Conservation (phyloP, 768 basidiomycete species). For the Mycena vitilis region DNA sequence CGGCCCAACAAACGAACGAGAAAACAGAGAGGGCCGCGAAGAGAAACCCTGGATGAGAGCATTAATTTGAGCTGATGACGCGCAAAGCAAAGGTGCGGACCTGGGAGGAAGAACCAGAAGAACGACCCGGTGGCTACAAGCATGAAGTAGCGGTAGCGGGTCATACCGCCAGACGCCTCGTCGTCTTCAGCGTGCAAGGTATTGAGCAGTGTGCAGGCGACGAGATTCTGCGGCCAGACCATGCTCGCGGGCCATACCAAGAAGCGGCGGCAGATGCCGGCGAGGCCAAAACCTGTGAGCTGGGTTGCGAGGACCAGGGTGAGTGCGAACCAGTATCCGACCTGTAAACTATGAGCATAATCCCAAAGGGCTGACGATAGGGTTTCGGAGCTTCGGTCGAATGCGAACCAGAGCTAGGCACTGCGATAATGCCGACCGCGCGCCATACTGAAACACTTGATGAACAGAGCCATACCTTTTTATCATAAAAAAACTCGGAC, state of each 20-base stretch:
- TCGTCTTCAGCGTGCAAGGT: conserved; percentile 97
- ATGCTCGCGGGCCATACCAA: conserved; percentile 97
- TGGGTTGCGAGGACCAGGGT: conserved; percentile 91
- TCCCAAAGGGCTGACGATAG: neutral
- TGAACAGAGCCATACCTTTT: conserved; percentile 44
- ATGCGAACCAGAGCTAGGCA: neutral
- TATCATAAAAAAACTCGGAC: conserved; percentile 78
- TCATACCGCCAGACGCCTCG: conserved; percentile 67
- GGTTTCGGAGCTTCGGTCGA: no score
- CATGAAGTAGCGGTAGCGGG: conserved; percentile 86
- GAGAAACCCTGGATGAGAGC: conserved; percentile 76
- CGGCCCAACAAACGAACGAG: conserved; percentile 83
- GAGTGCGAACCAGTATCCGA: conserved; percentile 85
- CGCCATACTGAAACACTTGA: conserved; percentile 6
- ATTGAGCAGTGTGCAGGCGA: conserved; percentile 93
- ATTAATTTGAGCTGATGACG: conserved; percentile 3
- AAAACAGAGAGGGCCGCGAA: conserved; percentile 82
- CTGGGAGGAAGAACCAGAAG: conserved; percentile 91
- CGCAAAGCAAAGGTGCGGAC: conserved; percentile 54
- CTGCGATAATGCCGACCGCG: neutral
- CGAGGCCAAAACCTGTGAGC: conserved; percentile 92
- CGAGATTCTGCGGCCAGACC: conserved; percentile 98
- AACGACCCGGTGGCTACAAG: conserved; percentile 75
- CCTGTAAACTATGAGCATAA: neutral
- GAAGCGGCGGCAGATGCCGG: conserved; percentile 90